phyloP scores from a whole-genome alignment of 805 yeast genomes.

The Ogataea methanolica region DNA sequence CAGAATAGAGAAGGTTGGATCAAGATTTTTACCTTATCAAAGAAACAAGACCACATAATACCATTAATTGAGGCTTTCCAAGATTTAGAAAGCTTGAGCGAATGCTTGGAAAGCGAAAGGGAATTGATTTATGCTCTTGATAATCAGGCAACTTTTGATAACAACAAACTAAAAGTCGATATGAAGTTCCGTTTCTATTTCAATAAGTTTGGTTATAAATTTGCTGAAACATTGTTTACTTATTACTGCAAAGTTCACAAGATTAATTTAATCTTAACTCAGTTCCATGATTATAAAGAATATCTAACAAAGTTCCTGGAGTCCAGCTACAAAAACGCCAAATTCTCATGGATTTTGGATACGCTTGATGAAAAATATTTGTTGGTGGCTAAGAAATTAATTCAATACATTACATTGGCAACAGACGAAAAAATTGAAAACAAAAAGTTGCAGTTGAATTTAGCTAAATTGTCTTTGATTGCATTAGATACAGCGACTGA shows the following conservation, averaged over 20 bases:
- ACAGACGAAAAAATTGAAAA: conserved; percentile 39
- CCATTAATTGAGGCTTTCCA: conserved; percentile 58
- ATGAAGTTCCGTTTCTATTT: conserved; percentile 45
- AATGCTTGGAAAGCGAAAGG: conserved; percentile 43
- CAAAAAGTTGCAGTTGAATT: conserved; percentile 54
- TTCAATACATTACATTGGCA: conserved; percentile 34
- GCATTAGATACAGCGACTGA: conserved; percentile 31
- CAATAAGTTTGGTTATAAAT: conserved; percentile 57
- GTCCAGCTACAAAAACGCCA: conserved; percentile 38
- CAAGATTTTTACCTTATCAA: conserved; percentile 44
- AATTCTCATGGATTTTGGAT: conserved; percentile 70
- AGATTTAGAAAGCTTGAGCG: conserved; percentile 64
- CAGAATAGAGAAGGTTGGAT: conserved; percentile 49
- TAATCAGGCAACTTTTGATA: conserved; percentile 20
- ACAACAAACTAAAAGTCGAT: conserved; percentile 19
- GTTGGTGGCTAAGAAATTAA: conserved; percentile 46
- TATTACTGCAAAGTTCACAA: conserved; percentile 52
- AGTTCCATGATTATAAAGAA: conserved; percentile 48
- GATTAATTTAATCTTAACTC: conserved; percentile 48
- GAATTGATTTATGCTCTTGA: conserved; percentile 30
- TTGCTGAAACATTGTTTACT: conserved; percentile 61
- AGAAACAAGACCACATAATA: conserved; percentile 50
- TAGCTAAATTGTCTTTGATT: conserved; percentile 66
- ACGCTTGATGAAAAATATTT: conserved; percentile 46
- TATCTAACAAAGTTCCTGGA: conserved; percentile 50